Evolutionary conservation across 371 early-diverging fungal species (phyloP), one percentile per base, ranked within the genome.

Genomic region (Haplosporangium sp.): DNA sequence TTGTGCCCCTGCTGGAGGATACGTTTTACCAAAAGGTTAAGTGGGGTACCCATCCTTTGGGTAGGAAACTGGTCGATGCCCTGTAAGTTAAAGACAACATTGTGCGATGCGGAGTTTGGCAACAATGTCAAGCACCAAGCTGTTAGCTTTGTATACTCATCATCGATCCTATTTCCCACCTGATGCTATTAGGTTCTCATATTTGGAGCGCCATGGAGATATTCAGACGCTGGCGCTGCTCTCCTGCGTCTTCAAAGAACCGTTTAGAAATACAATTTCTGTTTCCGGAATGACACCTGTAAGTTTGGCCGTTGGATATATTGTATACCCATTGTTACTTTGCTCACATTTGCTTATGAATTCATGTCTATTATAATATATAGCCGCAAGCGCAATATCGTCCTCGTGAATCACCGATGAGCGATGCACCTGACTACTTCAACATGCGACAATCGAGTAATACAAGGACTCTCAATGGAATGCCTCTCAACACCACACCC

Each of bases 191-290:
- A 94, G 93, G 41, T 73, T 95, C 38, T 73, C 85, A 0, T 87
- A 92, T 67, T 86, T 91, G 68, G 87, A 90, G 66, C 72, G 74
- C 7, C 82, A 86, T 48, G 93, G 94, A 9, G 95, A 96, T 82
- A 86, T 94, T 37, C 96, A 96, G 76, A 93, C 93, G 48, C 85
- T 93, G 51, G 95, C 95, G 0, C 83, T 96, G 80, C 82, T 96
- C 7, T 84, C 92, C 2, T 95, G 95, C 69, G 91, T 92, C 11
- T 89, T 96, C 57, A 71, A 77, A 41, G 84, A 86, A 29, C 82
- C 80, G 11, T 82, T 82, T 43, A 82, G 69, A 57, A 79, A 79
- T 51, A 68, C 79, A 3, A 68, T 79, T 47, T 40, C 73, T 9
- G 65, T 79, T 13, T 68, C 79, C 0, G 79, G 79, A 6, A 59